Base-by-base conservation (phyloP, 176 grass and related monocot species). In the Canna indica region DNA sequence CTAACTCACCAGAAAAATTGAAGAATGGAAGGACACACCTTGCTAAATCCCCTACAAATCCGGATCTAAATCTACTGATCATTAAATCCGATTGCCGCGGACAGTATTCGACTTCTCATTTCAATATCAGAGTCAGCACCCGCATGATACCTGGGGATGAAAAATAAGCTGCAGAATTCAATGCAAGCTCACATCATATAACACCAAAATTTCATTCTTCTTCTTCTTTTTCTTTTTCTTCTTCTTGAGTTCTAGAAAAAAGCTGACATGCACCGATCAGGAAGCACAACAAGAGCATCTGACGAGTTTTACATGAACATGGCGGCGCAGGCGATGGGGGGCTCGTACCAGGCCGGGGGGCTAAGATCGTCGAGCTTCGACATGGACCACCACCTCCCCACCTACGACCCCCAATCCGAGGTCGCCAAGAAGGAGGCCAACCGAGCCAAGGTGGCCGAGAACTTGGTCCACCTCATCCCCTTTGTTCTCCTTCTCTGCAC, bases 371-470 rank as follows among this genome's bases (percentile, higher is more conserved):
- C 64, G 17, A 67, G 7, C 34, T 4, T 14, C 4, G 35, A 68
- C 68, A 46, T 31, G 26, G 16, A 70, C 13, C 44, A 85, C 75
- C 80, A 88, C n/a, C 91, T 95, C 34, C 85, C 87, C 31, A 75
- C 47, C 18, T 90, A 87, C 67, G 72, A 88, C 72, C 82, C 81
- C 8, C 63, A 60, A 29, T 90, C 85, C 32, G 91, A 90, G 32
- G 68, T 52, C 31, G 62, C 77, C 9, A 95, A 95, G 87, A 95
- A 95, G 77, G 91, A 88, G 65, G 80, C 75, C 9, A 76, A 58
- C 24, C 84, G 72, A 3, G 77, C 82, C 48, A 68, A 67, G 69
- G 69, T 88, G 33, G 87, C 91, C 7, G 87, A 84, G 68, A 67
- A 65, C 35, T 72, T 90, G 39, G 80, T 95, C 71, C 87, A 95